phyloP scores from a whole-genome alignment of 345 rosid genomes.

The Corchorus capsularis region DNA sequence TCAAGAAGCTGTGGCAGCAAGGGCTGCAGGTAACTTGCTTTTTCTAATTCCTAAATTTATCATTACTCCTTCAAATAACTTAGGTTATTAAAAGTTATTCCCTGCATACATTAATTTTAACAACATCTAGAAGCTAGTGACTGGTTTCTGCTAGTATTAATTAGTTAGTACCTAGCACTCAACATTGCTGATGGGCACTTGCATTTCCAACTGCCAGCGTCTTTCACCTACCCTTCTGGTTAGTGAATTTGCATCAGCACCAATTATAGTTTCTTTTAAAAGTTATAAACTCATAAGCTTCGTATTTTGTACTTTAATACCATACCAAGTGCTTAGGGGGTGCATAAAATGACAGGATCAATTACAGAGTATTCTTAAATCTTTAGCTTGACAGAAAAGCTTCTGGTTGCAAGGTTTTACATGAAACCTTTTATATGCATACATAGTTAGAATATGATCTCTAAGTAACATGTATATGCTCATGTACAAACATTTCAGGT shows the following conservation, averaged over 20 bases:
- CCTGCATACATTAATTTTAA: not conserved
- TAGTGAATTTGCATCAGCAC: too few relatives aligned
- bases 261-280: not conserved
- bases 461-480: not conserved
- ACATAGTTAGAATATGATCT: not conserved
- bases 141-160: not conserved
- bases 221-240: not conserved
- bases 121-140: not conserved
- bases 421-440: not conserved
- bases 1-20: slow-evolving; percentile 35
- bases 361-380: not conserved
- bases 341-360: not conserved
- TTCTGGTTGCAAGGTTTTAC: not conserved
- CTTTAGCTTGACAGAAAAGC: not conserved
- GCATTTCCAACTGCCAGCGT: not conserved
- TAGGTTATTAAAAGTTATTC: not conserved
- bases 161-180: not conserved
- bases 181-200: not conserved
- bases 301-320: not conserved
- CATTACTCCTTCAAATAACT: not conserved
- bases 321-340: not conserved
- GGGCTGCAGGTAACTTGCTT: slow-evolving; percentile 28
- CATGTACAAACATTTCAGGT: slow-evolving; percentile 20
- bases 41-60: not conserved
- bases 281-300: not conserved